Conservation (phyloP, 768 basidiomycete species). For the Tremella yokohamensis region DNA sequence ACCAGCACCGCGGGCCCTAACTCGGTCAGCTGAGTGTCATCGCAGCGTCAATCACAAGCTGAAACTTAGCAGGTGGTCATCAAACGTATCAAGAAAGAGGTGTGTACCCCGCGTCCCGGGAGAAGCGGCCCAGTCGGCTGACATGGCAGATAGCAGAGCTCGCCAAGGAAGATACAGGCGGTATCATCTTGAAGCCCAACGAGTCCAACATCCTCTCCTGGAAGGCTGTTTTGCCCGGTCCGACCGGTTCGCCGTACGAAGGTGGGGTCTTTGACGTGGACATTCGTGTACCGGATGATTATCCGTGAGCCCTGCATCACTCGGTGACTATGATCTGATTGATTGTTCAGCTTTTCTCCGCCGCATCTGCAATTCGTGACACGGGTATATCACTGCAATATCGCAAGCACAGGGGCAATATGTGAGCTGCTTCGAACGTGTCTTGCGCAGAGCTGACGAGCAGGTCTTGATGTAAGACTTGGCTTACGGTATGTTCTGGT, state of each 20-base stretch:
- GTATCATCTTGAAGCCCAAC: constrained; percentile 40
- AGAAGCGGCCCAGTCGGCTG: neutral
- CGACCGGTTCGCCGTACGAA: constrained; percentile 47
- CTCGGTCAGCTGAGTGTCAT: constrained; percentile 14
- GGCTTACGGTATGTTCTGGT: constrained; percentile 36
- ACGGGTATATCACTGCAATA: constrained; percentile 50
- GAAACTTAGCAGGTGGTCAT: constrained; percentile 31
- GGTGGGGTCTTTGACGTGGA: constrained; percentile 48
- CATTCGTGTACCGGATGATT: constrained; percentile 45
- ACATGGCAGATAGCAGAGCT: constrained; percentile 40
- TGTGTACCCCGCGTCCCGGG: constrained; percentile 6
- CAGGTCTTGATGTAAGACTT: constrained; percentile 54
- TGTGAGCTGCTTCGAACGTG: constrained; percentile 27
- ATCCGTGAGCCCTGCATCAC: constrained; percentile 42
- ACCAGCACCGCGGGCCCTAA: neutral
- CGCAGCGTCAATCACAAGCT: constrained; percentile 10
- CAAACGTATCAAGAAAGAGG: constrained; percentile 50
- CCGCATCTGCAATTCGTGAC: constrained; percentile 45
- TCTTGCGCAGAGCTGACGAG: constrained; percentile 4
- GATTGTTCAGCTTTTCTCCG: constrained; percentile 40
- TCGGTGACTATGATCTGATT: neutral
- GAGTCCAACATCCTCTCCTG: constrained; percentile 47
- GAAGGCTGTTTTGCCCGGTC: constrained; percentile 45
- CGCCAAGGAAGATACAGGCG: constrained; percentile 43
- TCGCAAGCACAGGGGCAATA: constrained; percentile 41